phyloP scores from a whole-genome alignment of 192 early-diverging fungal species.

The Coemansia sp. region DNA sequence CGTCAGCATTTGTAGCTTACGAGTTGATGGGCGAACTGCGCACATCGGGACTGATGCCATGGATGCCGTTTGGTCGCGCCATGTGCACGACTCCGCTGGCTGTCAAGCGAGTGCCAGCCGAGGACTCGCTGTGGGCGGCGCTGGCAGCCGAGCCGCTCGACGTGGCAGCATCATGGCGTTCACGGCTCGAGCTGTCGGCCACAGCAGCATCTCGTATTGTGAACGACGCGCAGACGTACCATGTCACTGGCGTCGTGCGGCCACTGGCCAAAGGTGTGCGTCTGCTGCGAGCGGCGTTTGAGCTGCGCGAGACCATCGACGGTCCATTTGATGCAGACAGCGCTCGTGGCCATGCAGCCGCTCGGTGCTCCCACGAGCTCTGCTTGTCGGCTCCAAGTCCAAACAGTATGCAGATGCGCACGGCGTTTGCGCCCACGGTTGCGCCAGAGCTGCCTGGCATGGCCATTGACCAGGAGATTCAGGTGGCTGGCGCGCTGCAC shows the following conservation, averaged over 20 bases:
- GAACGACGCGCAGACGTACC: constrained; percentile 26
- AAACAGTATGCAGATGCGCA: constrained; percentile 11
- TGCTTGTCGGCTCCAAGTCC: background rate
- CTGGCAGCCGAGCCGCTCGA: constrained; percentile 36
- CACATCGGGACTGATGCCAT: constrained; percentile 4
- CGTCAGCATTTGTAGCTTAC: constrained; percentile 40
- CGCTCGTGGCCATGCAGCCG: constrained; percentile 10
- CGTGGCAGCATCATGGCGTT: constrained; percentile 36
- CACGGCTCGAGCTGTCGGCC: constrained; percentile 40
- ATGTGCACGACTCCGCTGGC: constrained; percentile 16
- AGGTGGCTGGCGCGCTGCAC: constrained; percentile 19
- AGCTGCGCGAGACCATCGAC: constrained; percentile 36
- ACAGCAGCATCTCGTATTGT: constrained; percentile 29
- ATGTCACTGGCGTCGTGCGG: constrained; percentile 28
- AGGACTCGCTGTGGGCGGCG: constrained; percentile 36
- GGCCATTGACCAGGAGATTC: constrained; percentile 48
- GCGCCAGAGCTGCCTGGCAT: constrained; percentile 22
- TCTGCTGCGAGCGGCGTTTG: constrained; percentile 41
- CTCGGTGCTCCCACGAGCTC: constrained; percentile 25
- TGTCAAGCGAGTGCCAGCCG: constrained; percentile 37
- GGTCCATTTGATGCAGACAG: constrained; percentile 25
- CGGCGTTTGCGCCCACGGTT: constrained; percentile 19
- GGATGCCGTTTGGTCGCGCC: constrained; percentile 27
- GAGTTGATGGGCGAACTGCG: constrained; percentile 45
- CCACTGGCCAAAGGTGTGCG: constrained; percentile 47